Percentiles rank a stretch among this genome's conserved stretches.
These are phyloP conservation scores for Guadua angustifolia DNA, from an alignment of 176 grass and related monocot genomes.

Conservation along the genomic window DNA sequence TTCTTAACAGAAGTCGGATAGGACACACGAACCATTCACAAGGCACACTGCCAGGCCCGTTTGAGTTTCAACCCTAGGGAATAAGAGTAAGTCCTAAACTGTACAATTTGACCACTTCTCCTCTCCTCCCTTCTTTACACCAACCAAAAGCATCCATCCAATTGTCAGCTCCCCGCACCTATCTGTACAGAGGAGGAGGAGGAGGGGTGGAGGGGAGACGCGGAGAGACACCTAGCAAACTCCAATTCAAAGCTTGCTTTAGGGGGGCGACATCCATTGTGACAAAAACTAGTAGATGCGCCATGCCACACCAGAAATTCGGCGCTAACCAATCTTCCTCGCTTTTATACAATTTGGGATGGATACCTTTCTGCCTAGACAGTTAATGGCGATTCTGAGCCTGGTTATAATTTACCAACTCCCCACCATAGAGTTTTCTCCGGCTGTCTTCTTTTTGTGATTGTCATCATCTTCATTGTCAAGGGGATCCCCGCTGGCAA, in stretches of 20 bases:
- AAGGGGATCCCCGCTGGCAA: constrained; percentile 26
- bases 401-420: constrained; percentile 43
- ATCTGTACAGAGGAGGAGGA: constrained; percentile 45
- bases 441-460: constrained; percentile 26
- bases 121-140: constrained; percentile 45
- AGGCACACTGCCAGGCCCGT: background rate
- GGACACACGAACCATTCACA: background rate
- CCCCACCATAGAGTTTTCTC: constrained; percentile 42
- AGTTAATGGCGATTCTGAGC: constrained; percentile 34
- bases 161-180: constrained; percentile 36
- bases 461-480: constrained; percentile 51
- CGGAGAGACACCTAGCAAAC: constrained; percentile 34
- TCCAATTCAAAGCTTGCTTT: constrained; percentile 29
- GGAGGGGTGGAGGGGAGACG: background rate
- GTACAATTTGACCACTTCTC: constrained; percentile 32
- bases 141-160: constrained; percentile 43
- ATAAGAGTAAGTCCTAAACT: constrained; percentile 18
- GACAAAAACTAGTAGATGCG: constrained; percentile 52
- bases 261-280: constrained; percentile 52
- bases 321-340: constrained; percentile 49
- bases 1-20: background rate
- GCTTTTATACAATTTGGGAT: constrained; percentile 60
- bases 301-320: constrained; percentile 53
- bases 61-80: constrained; percentile 8
- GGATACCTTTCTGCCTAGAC: constrained; percentile 41